Evolutionary conservation across 768 basidiomycete genomes (phyloP).

Genomic region (Kwoniella newhampshirensis): DNA sequence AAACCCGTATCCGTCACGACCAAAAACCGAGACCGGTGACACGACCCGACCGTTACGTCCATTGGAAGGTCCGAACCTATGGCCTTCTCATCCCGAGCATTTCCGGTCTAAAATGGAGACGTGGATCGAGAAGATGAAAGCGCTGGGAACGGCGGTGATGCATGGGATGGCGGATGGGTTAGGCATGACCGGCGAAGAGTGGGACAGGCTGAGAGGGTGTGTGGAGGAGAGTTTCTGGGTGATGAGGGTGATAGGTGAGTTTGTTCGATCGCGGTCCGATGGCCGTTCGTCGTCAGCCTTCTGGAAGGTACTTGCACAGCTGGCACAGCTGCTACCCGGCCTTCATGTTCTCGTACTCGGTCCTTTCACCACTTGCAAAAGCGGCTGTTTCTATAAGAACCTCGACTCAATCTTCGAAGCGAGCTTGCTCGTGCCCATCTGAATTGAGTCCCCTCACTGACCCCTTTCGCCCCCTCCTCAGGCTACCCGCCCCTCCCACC

Average conservation of each 20-base stretch:
- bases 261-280: not conserved
- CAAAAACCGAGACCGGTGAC: not conserved
- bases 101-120: slow-evolving; percentile 67
- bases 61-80: slow-evolving; percentile 84
- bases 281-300: not conserved
- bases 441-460: too few species aligned
- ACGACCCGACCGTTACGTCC: slow-evolving; percentile 62
- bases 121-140: slow-evolving; percentile 86
- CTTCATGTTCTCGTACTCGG: too few species aligned
- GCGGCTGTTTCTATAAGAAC: too few species aligned
- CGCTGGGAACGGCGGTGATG: slow-evolving; percentile 76
- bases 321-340: too few species aligned
- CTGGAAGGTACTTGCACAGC: too few species aligned
- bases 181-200: slow-evolving; percentile 70
- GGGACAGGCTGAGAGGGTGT: slow-evolving; percentile 65
- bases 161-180: slow-evolving; percentile 82
- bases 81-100: slow-evolving; percentile 62
- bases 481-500: slow-evolving; percentile 81
- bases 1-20: slow-evolving; percentile 10
- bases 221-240: slow-evolving; percentile 88
- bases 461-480: not conserved
- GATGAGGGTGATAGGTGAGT: slow-evolving; percentile 74
- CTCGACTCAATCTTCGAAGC: too few species aligned
- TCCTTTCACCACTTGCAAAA: too few species aligned
- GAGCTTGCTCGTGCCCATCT: too few species aligned